Conservation (phyloP, 495 filamentous ascomycete species). For the Lentithecium fluviatile region DNA sequence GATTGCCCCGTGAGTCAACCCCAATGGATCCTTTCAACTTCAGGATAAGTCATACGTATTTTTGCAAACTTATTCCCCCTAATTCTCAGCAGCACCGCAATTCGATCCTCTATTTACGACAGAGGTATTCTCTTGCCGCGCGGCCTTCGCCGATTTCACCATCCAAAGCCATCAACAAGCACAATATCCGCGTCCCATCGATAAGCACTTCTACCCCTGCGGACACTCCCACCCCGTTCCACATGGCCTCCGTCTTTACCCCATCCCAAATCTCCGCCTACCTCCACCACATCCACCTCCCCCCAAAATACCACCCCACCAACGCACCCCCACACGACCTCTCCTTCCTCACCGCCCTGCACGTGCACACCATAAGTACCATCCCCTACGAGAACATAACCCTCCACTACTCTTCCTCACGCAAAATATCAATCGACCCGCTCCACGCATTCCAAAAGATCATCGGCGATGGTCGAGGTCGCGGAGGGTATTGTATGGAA, state of each 20-base stretch:
- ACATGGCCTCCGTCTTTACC: constrained; percentile 24
- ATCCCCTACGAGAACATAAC: constrained; percentile 35
- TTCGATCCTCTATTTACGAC: too few relatives aligned
- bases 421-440: constrained; percentile 23
- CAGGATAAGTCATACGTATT: too few relatives aligned
- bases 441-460: constrained; percentile 25
- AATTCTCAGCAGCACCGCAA: too few relatives aligned
- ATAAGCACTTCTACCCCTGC: too few relatives aligned
- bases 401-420: constrained; percentile 22
- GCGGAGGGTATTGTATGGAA: constrained; percentile 37
- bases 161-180: too few relatives aligned
- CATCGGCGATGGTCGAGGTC: constrained; percentile 11
- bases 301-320: constrained; percentile 19
- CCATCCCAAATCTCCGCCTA: constrained; percentile 28
- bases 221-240: too few relatives aligned
- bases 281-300: constrained; percentile 30
- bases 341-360: constrained; percentile 22
- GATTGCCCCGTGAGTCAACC: too few relatives aligned
- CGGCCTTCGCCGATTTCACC: too few relatives aligned
- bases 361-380: constrained; percentile 26
- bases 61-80: too few relatives aligned
- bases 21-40: too few relatives aligned
- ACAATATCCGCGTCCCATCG: too few relatives aligned
- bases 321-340: constrained; percentile 13
- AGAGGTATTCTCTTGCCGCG: too few relatives aligned